Percentiles rank a stretch among this genome's conserved stretches.
Conservation (phyloP, 306 rosid species). For the Rubus parviflorus region DNA sequence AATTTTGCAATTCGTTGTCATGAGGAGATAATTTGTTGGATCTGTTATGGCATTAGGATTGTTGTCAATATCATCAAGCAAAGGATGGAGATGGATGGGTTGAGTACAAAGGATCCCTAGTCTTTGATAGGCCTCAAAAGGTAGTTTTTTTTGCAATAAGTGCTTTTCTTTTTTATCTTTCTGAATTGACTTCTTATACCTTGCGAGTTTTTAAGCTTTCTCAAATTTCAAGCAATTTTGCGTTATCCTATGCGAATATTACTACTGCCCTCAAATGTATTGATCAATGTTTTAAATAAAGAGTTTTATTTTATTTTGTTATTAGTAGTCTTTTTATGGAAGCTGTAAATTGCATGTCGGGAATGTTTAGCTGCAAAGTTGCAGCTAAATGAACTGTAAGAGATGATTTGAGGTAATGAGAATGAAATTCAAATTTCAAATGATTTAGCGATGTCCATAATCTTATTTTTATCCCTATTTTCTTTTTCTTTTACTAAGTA, state of each 20-base stretch:
- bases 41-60: constrained; percentile 62
- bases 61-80: constrained; percentile 98
- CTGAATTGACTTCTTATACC: not conserved
- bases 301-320: too few relatives aligned
- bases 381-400: not conserved
- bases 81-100: constrained; percentile 99
- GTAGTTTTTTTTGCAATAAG: constrained; percentile 34
- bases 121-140: constrained; percentile 79
- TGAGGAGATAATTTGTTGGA: constrained; percentile 19
- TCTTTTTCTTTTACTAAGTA: not conserved
- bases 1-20: constrained; percentile 21
- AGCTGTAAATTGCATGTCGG: too few relatives aligned
- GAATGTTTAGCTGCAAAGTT: not conserved
- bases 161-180: constrained; percentile 4
- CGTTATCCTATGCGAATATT: too few relatives aligned
- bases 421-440: not conserved
- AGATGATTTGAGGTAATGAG: not conserved
- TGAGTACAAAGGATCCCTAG: constrained; percentile 89
- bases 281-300: too few relatives aligned
- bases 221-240: not conserved
- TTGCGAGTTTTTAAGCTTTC: not conserved
- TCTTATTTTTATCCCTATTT: too few relatives aligned
- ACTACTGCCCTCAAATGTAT: too few relatives aligned
- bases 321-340: too few relatives aligned
- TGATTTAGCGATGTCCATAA: too few relatives aligned